Base-by-base conservation (phyloP, 306 rosid genomes). In the Chamaecrista fasciculata region DNA sequence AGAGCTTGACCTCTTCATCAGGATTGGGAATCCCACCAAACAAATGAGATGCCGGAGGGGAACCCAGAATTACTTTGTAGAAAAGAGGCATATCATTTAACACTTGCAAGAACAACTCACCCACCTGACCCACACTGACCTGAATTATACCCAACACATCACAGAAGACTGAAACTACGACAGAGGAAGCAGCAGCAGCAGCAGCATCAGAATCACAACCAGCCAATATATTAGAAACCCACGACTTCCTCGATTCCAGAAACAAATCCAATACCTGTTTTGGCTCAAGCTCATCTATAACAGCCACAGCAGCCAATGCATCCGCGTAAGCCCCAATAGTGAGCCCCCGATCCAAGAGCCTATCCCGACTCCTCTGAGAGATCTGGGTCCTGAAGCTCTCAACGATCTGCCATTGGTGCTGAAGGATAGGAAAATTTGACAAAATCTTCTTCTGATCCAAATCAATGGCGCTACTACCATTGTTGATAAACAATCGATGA, bases 351-450 rank as follows among this genome's bases (percentile, higher is more conserved):
- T 90, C 96, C 25, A 81, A 84, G 42, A 94, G 75, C 28, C 95
- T 84, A 26, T 94, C 99, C 3, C 96, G 84, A 55, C 95, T 84
- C 19, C 97, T 88, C 87, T 89, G 99, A 0, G 99, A 94, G 89
- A 94, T 94, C 91, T 94, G 99, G 24, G 79, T 65, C 60, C 84
- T 86, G 80, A 94, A 90, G 82, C 94, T 89, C 78, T 94, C 96
- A 7, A 94, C 99, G 28, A 94, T 91, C 86, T 94, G 99, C 97
- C 97, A 94, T 50, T 94, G 99, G 48, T 91, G 99, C 82, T 94
- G 97, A 1, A 94, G 99, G 39, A 94, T 79, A 15, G 96, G 89
- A 50, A 89, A 92, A 64, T 83, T 87, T 23, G 95, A 77, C 77
- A 89, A 79, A 57, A 91, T 72, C 76, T 72, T 69, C 70, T 69